Evolutionary conservation across 176 grass and related monocot genomes (phyloP), one percentile per base, ranked within the genome.

Genomic region (Luzula sylvatica): DNA sequence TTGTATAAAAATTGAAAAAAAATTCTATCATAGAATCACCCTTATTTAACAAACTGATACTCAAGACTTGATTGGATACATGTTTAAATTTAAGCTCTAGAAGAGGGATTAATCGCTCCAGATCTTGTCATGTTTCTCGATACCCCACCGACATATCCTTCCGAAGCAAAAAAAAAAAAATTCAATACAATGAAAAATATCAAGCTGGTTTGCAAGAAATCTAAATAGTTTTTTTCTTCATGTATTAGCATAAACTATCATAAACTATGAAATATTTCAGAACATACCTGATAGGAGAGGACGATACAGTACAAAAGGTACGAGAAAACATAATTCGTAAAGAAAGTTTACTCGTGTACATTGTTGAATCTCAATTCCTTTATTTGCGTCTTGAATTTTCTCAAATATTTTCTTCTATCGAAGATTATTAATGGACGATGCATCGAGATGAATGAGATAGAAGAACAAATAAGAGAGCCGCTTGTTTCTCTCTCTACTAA

Each of bases 41-140:
- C n/a, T n/a, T n/a, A n/a, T n/a, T n/a, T n/a, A n/a, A n/a, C n/a
- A n/a, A n/a, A n/a, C n/a, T n/a, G n/a, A n/a, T n/a, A n/a, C n/a
- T n/a, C n/a, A n/a, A n/a, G n/a, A n/a, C n/a, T n/a, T n/a, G n/a
- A n/a, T n/a, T n/a, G n/a, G n/a, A n/a, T n/a, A n/a, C n/a, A n/a
- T 1, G 3, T 15, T 12, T 3, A 69, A 0, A 41, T 74, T 26
- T 59, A 96, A 84, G 78, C 85, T 70, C 85, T 81, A 28, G 90
- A 95, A 57, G 74, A 65, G 66, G 80, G 84, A 44, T 58, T 95
- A 55, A 38, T 88, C 78, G 84, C 84, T 63, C 84, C 90, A 46
- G 90, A 95, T 76, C 67, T 95, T 62, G 90, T 88, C 26, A 32
- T 95, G 65, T 95, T 75, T 73, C 67, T 95, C 52, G 85, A 96